Conservation (phyloP, 1,139 yeast genomes). For the Diutina scorzettiae region DNA sequence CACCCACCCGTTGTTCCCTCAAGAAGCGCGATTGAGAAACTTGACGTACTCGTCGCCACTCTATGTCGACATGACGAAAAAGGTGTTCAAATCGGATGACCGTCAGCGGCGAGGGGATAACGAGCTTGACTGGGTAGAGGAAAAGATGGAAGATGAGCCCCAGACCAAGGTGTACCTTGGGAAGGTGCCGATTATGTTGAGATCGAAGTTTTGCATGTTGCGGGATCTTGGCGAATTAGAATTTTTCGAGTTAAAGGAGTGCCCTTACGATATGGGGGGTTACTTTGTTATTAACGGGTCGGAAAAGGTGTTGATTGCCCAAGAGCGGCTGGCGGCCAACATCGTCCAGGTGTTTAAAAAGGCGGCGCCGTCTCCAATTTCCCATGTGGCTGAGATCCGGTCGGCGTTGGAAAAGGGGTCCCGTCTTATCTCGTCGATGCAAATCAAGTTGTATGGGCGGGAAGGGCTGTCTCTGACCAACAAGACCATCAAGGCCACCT, state of each 20-base stretch:
- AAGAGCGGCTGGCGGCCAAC: conserved; percentile 96
- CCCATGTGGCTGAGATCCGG: conserved; percentile 93
- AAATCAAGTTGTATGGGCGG: conserved; percentile 82
- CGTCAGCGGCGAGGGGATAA: conserved; percentile 41
- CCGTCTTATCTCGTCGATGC: conserved; percentile 85
- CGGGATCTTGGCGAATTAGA: conserved; percentile 91
- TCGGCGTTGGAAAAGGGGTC: conserved; percentile 96
- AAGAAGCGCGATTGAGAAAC: conserved; percentile 93
- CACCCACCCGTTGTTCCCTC: conserved; percentile 96
- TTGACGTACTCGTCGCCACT: conserved; percentile 93
- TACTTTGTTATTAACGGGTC: conserved; percentile 97
- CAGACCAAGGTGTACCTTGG: conserved; percentile 81
- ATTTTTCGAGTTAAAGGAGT: conserved; percentile 88
- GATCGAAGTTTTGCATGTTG: conserved; percentile 91
- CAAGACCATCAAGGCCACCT: conserved; percentile 84
- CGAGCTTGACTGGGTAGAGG: conserved; percentile 65
- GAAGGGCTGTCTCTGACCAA: conserved; percentile 63
- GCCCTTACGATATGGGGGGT: conserved; percentile 99
- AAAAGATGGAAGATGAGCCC: conserved; percentile 31
- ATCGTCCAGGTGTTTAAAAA: conserved; percentile 97
- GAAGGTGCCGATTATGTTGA: conserved; percentile 94
- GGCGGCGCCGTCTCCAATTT: conserved; percentile 93
- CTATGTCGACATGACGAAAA: conserved; percentile 90
- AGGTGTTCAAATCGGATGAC: conserved; percentile 77
- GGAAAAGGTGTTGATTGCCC: conserved; percentile 95